Base-by-base conservation (phyloP, 1,284 basidiomycete genomes). In the Ganoderma meredithae region DNA sequence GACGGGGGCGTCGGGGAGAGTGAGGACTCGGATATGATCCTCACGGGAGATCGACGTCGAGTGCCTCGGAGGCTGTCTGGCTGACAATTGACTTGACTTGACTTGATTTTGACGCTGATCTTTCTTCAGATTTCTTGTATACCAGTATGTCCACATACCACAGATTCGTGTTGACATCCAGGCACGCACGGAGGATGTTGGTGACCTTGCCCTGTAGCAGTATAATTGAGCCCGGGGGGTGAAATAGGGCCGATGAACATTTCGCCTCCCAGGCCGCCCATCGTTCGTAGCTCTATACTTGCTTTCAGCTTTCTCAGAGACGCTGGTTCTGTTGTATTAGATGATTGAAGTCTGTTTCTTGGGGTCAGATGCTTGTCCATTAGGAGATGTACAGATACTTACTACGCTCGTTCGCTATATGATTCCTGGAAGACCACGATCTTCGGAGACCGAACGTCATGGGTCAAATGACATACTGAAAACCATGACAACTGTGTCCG, bases 111-210 rank as follows among this genome's bases (percentile, higher is more conserved):
- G 27, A 40, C 41, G 60, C 31, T 47, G 60, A 44, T 22, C 22
- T 4, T 47, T 47, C n/a, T 49, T 25, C 47, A 49, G 47, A 25
- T 31, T 49, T 44, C 43, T 44, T 58, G 52, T 43, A 43, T 31
- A 31, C 58, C 36, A 63, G 33, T 13, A 59, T 22, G 59, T 41
- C 52, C 36, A 25, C 53, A 69, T 69, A 69, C 68, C 68, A 63
- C 33, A 33, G 62, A 59, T 41, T 39, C 49, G 47, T 22, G 25
- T 64, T 63, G 68, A 69, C 64, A 69, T 69, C 65, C 65, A 58
- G 41, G 40, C 22, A 49, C 22, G 22, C n/a, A 19, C 47, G 62
- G 19, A 55, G 43, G 36, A 39, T 6, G 55, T 44, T 44, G 47
- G 49, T 25, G 41, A 40, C 19, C 19, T 40, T 25, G 22, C 47